phyloP scores from a whole-genome alignment of 1,139 yeast species.

The Hemisphaericaspora subhashii region DNA sequence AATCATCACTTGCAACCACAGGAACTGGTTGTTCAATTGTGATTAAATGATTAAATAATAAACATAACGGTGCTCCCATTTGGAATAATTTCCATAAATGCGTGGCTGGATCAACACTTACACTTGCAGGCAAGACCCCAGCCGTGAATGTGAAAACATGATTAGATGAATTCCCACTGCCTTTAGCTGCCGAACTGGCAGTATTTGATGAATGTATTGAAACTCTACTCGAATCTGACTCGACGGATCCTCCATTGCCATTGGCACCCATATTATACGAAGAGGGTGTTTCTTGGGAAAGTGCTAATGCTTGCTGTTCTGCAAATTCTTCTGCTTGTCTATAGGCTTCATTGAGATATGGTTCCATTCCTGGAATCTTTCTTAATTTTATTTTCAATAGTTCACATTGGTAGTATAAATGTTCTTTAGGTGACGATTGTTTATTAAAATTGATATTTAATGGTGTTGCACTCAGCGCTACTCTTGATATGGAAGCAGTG shows the following conservation, averaged over 20 bases:
- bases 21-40: conserved; percentile 41
- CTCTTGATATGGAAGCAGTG: conserved; percentile 31
- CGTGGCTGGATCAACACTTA: conserved; percentile 87
- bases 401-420: conserved; percentile 72
- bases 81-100: conserved; percentile 86
- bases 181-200: conserved; percentile 12
- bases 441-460: conserved; percentile 55
- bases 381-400: conserved; percentile 58
- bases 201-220: conserved; percentile 27
- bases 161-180: conserved; percentile 19
- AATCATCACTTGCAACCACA: conserved; percentile 70
- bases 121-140: conserved; percentile 72
- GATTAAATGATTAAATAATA: conserved; percentile 65
- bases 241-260: conserved; percentile 5
- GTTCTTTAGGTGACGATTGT: conserved; percentile 65
- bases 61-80: conserved; percentile 90
- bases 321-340: conserved; percentile 60
- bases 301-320: conserved; percentile 69
- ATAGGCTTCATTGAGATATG: conserved; percentile 62
- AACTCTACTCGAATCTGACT: conserved; percentile 18
- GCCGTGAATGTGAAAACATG: conserved; percentile 64
- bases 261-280: conserved; percentile 2
- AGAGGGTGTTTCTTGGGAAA: conserved; percentile 35
- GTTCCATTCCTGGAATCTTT: conserved; percentile 67
- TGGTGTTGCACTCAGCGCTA: conserved; percentile 39